Base-by-base conservation (phyloP, 352 stramenopile genomes). In the Phytophthora pistaciae region DNA sequence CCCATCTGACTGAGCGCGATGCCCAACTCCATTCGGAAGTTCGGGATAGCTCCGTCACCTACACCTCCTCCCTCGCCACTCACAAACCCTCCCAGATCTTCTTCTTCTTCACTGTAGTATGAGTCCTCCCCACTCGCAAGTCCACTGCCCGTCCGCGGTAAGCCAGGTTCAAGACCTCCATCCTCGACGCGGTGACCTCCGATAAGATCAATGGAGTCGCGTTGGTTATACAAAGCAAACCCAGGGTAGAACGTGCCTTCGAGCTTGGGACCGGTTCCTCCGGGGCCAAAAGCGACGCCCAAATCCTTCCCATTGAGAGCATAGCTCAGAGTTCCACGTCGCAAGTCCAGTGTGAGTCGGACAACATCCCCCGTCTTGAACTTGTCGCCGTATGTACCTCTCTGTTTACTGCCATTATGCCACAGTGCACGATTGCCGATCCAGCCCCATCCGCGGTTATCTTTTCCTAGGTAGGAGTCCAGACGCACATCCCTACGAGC, bases 381-480 rank as follows among this genome's bases (percentile, higher is more conserved):
- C 66, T 97, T 96, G 53, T 97, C 90, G 7, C 91, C 91, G 57
- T 97, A 97, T 13, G 91, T 96, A 8, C 89, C 90, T 14, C 91
- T 88, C 63, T 97, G 90, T 69, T 97, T 97, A 71, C 87, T 95
- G 1, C 91, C 91, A 60, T 97, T 97, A 72, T 97, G 90, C 91
- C 91, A 97, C 6, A 96, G 75, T 23, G 90, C 91, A 31, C 90
- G 88, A 63, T 97, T 97, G 14, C 91, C 91, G 44, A 97, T 97
- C 88, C 91, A 97, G 9, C 91, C 91, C 91, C 91, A 97, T 14
- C 91, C 91, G 25, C 91, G 88, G 61, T 96, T 97, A 67, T 97
- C 91, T 48, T 97, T 97, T n/a, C 91, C 91, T 27, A 97, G 67
- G 49, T 97, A 97, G 21, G 91, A 97, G 53, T 97, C 89, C 10